Evolutionary conservation across 305 asterid genomes (phyloP).

Genomic region (Fraxinus baroniana): DNA sequence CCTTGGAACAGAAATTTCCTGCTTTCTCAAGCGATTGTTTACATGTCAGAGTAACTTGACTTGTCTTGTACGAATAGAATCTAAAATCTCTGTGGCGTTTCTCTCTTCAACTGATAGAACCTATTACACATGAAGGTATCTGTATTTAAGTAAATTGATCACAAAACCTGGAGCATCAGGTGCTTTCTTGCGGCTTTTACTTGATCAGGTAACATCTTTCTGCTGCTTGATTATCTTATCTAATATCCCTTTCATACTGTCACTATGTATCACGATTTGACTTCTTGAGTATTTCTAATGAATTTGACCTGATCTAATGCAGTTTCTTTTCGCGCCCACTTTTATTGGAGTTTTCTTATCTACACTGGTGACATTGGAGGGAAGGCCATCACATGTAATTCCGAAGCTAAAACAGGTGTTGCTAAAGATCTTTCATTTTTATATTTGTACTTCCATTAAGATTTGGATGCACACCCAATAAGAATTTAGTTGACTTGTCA

Average conservation of each 20-base stretch:
- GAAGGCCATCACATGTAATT: constrained; percentile 67
- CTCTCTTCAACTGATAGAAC: constrained; percentile 19
- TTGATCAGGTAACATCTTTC: constrained; percentile 66
- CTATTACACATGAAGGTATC: constrained; percentile 51
- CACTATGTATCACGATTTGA: background rate
- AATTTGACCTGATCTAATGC: constrained; percentile 30
- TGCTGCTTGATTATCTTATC: constrained; percentile 11
- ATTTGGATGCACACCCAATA: background rate
- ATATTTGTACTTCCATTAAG: background rate
- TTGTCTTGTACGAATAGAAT: background rate
- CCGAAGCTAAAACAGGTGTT: constrained; percentile 91
- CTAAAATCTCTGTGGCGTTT: constrained; percentile 6
- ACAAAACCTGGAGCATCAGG: constrained; percentile 73
- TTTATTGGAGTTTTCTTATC: constrained; percentile 76
- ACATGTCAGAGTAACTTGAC: background rate
- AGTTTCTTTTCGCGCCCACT: constrained; percentile 78
- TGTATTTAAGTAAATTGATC: constrained; percentile 76
- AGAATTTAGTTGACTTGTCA: background rate
- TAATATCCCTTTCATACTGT: background rate
- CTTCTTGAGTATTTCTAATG: constrained; percentile 1
- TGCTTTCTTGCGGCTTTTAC: constrained; percentile 67
- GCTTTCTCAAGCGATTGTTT: background rate
- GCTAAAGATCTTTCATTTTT: background rate
- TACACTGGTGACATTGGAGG: constrained; percentile 78
- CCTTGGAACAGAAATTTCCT: constrained; percentile 1